Percentiles rank a stretch among this genome's conserved stretches.
These are phyloP conservation scores for Aspergillus latus DNA, from an alignment of 2,329 filamentous ascomycete species.

Conservation along the genomic window DNA sequence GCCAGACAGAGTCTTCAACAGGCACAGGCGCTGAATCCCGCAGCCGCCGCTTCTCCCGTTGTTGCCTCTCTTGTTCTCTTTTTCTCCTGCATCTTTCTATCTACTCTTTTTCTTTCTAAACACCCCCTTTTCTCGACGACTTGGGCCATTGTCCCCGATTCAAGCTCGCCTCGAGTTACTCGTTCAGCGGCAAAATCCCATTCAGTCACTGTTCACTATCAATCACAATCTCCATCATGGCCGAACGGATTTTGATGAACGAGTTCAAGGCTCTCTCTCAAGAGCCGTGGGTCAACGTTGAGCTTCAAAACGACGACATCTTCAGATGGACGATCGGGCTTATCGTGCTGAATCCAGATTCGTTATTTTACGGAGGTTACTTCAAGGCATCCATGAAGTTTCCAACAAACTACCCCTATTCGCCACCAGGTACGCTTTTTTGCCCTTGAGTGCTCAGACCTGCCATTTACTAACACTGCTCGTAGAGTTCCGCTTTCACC, in stretches of 20 bases:
- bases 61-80: background rate
- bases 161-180: conserved; percentile 3
- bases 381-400: conserved; percentile 90
- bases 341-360: conserved; percentile 90
- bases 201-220: background rate
- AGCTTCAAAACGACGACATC: conserved; percentile 79
- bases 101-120: background rate
- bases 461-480: background rate
- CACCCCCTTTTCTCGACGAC: background rate
- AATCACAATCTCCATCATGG: conserved; percentile 38
- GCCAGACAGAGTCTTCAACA: background rate
- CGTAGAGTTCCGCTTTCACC: conserved; percentile 75
- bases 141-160: background rate
- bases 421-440: conserved; percentile 62
- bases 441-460: background rate
- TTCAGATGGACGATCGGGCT: conserved; percentile 85
- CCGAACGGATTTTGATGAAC: conserved; percentile 82
- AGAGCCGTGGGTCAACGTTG: conserved; percentile 92
- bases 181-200: conserved; percentile 1
- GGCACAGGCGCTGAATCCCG: background rate
- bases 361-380: conserved; percentile 88
- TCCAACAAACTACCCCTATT: conserved; percentile 82
- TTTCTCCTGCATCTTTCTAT: background rate
- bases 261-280: conserved; percentile 80
- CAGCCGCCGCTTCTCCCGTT: conserved; percentile 1